phyloP scores from a whole-genome alignment of 805 yeast genomes.

The Pichia heedii region DNA sequence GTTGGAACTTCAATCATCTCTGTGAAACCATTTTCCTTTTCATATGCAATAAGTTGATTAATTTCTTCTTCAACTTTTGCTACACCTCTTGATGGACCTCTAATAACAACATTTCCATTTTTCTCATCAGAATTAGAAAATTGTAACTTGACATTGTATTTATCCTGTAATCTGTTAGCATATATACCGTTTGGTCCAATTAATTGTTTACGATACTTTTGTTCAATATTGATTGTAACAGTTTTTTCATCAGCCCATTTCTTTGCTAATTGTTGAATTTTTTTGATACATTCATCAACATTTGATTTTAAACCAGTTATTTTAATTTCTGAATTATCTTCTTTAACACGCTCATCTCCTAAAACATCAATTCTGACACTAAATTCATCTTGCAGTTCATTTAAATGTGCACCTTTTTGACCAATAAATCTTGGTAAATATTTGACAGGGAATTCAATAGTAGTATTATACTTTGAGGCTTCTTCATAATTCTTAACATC shows the following conservation, averaged over 20 bases:
- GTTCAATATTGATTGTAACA: slow-evolving; percentile 59
- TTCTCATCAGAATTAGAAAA: slow-evolving; percentile 44
- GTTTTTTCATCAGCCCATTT: slow-evolving; percentile 77
- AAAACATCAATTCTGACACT: slow-evolving; percentile 66
- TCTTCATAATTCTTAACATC: slow-evolving; percentile 33
- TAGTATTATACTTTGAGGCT: slow-evolving; percentile 33
- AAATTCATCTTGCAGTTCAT: slow-evolving; percentile 58
- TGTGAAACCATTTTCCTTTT: slow-evolving; percentile 73
- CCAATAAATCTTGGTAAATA: slow-evolving; percentile 81
- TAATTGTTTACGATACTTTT: slow-evolving; percentile 67
- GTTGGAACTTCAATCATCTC: slow-evolving; percentile 58
- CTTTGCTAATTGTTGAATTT: slow-evolving; percentile 50
- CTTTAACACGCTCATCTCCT: slow-evolving; percentile 39
- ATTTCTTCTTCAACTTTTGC: slow-evolving; percentile 76
- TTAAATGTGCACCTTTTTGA: slow-evolving; percentile 70
- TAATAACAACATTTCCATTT: slow-evolving; percentile 57
- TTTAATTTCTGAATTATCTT: slow-evolving; percentile 39
- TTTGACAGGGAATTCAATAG: slow-evolving; percentile 54
- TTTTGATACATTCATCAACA: slow-evolving; percentile 60
- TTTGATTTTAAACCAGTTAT: slow-evolving; percentile 73
- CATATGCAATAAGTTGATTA: slow-evolving; percentile 74
- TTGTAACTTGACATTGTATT: slow-evolving; percentile 71
- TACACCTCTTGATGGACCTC: slow-evolving; percentile 89
- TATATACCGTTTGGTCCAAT: slow-evolving; percentile 80
- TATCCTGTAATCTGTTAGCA: slow-evolving; percentile 77